Evolutionary conservation across 1,284 basidiomycete genomes (phyloP).

Genomic region (Trichosporon sp.): DNA sequence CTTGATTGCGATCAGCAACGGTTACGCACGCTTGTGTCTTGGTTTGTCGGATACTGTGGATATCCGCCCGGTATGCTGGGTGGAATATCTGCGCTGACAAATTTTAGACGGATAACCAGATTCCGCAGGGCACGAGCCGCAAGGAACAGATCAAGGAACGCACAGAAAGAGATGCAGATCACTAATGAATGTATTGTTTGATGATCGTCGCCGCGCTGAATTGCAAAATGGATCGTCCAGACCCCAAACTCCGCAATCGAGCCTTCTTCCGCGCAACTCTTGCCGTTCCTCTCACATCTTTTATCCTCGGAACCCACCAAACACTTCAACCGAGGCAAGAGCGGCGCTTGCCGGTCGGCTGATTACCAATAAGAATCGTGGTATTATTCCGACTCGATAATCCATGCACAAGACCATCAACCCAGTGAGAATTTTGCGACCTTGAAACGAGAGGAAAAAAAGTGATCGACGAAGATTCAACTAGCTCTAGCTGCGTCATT

Average conservation of each 20-base stretch:
- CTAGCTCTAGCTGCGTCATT: too few species aligned
- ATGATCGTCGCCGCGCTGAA: neutral
- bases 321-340: neutral
- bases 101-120: neutral
- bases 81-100: neutral
- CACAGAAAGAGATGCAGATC: neutral
- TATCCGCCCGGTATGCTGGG: neutral
- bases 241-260: neutral
- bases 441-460: neutral
- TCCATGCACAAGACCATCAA: neutral
- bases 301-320: neutral
- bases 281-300: too few species aligned
- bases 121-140: neutral
- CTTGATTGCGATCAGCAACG: neutral
- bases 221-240: neutral
- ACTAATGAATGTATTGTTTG: conserved; percentile 9
- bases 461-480: neutral
- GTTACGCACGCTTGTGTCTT: neutral
- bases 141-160: neutral
- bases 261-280: neutral
- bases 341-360: too few species aligned
- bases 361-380: neutral
- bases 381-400: neutral
- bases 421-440: neutral
- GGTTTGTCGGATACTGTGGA: neutral